phyloP scores from a whole-genome alignment of 306 rosid species.

The Pachyrhizus erosus region DNA sequence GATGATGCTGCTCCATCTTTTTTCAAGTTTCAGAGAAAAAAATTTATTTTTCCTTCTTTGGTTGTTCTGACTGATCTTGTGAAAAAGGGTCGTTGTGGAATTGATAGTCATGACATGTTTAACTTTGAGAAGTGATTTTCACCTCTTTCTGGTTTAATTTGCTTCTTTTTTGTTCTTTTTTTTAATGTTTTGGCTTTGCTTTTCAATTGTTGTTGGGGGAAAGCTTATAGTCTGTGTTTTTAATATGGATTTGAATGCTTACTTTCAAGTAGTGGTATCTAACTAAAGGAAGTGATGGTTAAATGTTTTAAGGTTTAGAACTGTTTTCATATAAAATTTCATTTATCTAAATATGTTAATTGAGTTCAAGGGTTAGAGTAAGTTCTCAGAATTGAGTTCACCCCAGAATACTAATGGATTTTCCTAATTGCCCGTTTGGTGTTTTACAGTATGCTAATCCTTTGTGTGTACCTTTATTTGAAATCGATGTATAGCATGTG shows the following conservation, averaged over 20 bases:
- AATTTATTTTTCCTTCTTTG: not conserved
- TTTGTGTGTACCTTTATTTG: not conserved
- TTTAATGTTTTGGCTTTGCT: not conserved
- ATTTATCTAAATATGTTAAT: not conserved
- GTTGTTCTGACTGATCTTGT: slow-evolving; percentile 16
- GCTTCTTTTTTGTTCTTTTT: not conserved
- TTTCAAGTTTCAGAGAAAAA: slow-evolving; percentile 19
- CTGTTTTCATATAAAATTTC: not conserved
- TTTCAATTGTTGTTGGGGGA: slow-evolving; percentile 14
- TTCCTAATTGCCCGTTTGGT: slow-evolving; percentile 12
- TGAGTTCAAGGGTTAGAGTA: not conserved
- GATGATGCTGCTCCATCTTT: slow-evolving; percentile 29
- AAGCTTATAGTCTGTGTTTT: not conserved
- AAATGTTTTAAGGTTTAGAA: slow-evolving; percentile 18
- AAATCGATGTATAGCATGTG: slow-evolving; percentile 19
- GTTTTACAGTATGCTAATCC: not conserved
- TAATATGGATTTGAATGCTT: slow-evolving; percentile 1
- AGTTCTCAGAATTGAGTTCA: not conserved
- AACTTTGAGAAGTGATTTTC: not conserved
- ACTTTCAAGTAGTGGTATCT: not conserved
- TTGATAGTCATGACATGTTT: not conserved
- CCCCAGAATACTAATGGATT: not conserved
- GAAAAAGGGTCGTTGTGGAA: slow-evolving; percentile 30
- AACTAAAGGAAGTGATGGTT: not conserved
- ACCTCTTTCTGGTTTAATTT: slow-evolving; percentile 29